phyloP scores from a whole-genome alignment of 306 rosid species.

The Vigna angularis region DNA sequence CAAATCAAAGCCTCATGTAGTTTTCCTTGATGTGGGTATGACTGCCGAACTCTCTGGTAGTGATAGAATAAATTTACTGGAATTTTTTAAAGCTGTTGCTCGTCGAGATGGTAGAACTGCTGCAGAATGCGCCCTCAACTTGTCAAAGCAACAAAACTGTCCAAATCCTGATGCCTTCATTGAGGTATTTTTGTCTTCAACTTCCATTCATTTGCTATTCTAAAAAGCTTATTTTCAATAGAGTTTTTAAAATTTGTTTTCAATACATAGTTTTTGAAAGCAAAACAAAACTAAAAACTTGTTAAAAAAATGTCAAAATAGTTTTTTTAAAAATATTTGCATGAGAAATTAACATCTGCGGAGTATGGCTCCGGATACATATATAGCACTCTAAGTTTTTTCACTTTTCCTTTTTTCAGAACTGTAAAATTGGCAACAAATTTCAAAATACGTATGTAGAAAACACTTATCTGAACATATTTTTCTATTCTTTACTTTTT shows the following conservation, averaged over 20 bases:
- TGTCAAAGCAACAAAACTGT: constrained; percentile 91
- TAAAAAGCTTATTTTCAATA: background rate
- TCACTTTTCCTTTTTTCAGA: background rate
- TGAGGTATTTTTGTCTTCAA: constrained; percentile 59
- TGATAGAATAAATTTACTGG: constrained; percentile 87
- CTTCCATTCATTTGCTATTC: background rate
- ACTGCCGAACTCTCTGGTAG: constrained; percentile 95
- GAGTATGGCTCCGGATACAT: background rate
- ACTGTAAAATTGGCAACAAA: background rate
- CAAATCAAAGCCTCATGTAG: constrained; percentile 95
- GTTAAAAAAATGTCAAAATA: background rate
- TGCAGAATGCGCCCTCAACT: constrained; percentile 80
- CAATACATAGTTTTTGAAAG: background rate
- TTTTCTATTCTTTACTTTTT: background rate
- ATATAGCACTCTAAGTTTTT: background rate
- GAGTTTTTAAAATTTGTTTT: background rate
- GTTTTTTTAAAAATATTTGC: background rate
- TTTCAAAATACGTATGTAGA: background rate
- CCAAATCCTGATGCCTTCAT: constrained; percentile 95
- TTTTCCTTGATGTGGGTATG: constrained; percentile 99
- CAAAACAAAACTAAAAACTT: background rate
- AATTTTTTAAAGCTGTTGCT: constrained; percentile 95
- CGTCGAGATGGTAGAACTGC: constrained; percentile 94
- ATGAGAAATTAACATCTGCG: background rate
- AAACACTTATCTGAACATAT: background rate